Evolutionary conservation across 1,139 yeast species (phyloP).

Genomic region (Kurtzmaniella quercitrusa): DNA sequence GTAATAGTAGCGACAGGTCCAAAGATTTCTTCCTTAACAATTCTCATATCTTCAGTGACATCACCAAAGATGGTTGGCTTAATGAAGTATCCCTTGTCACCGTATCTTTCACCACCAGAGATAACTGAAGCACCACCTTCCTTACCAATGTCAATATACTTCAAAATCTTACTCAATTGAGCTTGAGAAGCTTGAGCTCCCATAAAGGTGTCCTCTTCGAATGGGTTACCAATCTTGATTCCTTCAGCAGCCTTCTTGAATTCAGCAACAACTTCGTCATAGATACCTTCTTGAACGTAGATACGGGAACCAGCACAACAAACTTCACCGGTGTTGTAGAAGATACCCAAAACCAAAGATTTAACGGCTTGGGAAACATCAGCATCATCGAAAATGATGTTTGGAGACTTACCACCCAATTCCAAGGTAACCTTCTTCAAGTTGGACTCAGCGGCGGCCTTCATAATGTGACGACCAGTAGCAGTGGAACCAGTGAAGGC

Average conservation of each 20-base stretch:
- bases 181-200: slow-evolving; percentile 72
- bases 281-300: slow-evolving; percentile 63
- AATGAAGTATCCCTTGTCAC: slow-evolving; percentile 21
- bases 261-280: slow-evolving; percentile 54
- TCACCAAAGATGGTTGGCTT: slow-evolving; percentile 25
- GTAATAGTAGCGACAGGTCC: slow-evolving; percentile 26
- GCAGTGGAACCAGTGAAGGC: slow-evolving; percentile 87
- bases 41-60: slow-evolving; percentile 21
- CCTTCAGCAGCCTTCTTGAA: slow-evolving; percentile 52
- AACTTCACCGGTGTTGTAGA: slow-evolving; percentile 73
- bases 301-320: slow-evolving; percentile 77
- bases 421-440: slow-evolving; percentile 79
- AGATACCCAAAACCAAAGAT: slow-evolving; percentile 15
- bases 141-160: slow-evolving; percentile 62
- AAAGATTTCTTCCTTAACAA: slow-evolving; percentile 26
- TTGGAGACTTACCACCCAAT: slow-evolving; percentile 86
- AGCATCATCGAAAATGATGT: slow-evolving; percentile 72
- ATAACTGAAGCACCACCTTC: slow-evolving; percentile 34
- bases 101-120: slow-evolving; percentile 20
- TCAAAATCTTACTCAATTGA: slow-evolving; percentile 65
- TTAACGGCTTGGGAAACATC: slow-evolving; percentile 59
- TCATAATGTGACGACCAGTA: slow-evolving; percentile 74
- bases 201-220: slow-evolving; percentile 59
- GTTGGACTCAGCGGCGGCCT: slow-evolving; percentile 62
- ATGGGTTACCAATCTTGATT: slow-evolving; percentile 63